Evolutionary conservation across 768 basidiomycete genomes (phyloP).

Genomic region (Hypholoma sublateritium): DNA sequence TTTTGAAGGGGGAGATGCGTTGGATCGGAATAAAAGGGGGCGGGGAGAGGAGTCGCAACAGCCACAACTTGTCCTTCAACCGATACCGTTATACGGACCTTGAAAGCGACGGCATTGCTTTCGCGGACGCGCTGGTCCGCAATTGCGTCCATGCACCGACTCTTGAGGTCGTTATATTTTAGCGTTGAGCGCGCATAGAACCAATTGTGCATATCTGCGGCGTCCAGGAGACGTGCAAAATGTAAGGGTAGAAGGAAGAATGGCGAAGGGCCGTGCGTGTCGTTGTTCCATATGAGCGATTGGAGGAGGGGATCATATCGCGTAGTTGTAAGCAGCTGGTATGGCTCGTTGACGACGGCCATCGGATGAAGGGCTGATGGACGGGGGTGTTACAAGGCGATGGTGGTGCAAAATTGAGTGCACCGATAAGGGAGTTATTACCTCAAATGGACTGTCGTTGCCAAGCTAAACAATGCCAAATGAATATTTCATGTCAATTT

Average conservation of each 20-base stretch:
- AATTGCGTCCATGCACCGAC: conserved; percentile 47
- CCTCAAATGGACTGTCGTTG: background rate
- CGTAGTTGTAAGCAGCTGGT: conserved; percentile 51
- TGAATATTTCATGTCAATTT: no score
- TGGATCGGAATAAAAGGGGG: conserved; percentile 38
- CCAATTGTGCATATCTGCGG: conserved; percentile 56
- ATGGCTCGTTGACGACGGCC: conserved; percentile 11
- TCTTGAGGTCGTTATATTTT: conserved; percentile 38
- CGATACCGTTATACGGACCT: conserved; percentile 48
- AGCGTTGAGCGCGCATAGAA: conserved; percentile 29
- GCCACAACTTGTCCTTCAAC: conserved; percentile 38
- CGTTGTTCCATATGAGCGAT: conserved; percentile 56
- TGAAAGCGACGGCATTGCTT: conserved; percentile 25
- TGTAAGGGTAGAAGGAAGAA: conserved; percentile 67
- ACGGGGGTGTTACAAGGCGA: background rate
- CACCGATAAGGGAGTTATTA: background rate
- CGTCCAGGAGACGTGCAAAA: conserved; percentile 54
- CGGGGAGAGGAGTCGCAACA: conserved; percentile 27
- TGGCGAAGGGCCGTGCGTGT: conserved; percentile 48
- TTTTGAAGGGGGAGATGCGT: conserved; percentile 34
- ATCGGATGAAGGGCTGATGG: background rate
- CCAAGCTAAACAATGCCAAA: no score
- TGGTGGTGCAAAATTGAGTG: background rate
- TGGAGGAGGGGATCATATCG: conserved; percentile 57
- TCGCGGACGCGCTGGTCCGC: conserved; percentile 19